Base-by-base conservation (phyloP, 2,329 filamentous ascomycete genomes). In the Penicillium sp. region DNA sequence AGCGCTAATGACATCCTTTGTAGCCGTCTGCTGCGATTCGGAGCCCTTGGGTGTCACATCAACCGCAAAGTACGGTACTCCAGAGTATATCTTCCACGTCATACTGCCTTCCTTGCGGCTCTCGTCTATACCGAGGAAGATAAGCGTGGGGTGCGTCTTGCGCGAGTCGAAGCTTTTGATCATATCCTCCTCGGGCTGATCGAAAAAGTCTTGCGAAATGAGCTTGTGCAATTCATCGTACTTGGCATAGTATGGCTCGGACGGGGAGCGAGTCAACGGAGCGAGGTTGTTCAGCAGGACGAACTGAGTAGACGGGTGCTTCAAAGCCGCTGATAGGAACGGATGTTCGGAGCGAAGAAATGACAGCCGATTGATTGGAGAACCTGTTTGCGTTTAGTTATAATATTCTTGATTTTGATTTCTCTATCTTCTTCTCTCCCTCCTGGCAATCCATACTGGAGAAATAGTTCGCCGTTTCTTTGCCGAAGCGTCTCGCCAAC, bases 121-220 rank as follows among this genome's bases (percentile, higher is more conserved):
- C 68, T 95, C 90, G 60, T 95, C 85, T 43, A 96, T 73, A 0
- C 92, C 92, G 25, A 97, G 76, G 68, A 97, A 96, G 46, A 97
- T 78, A 46, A 96, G 77, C 56, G 90, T 81, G 3, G 91, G 87
- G 18, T 78, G 72, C 14, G 83, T 83, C 48, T 81, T 75, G 4
- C 79, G 75, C 27, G 89, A 95, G 73, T 96, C 86, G 70, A 86
- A 96, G 28, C 79, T 76, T 63, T 83, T 82, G 54, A 95, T 80
- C 59, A 86, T 69, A 41, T 94, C 85, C 60, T 86, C 84, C 69
- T 97, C 92, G 1, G 79, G 78, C 60, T 81, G 79, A 18, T 77
- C 79, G 69, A 91, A 96, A 0, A 87, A 85, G 49, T 90, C 82
- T 1, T 80, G 65, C 1, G 89, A 88, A 18, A 94, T 83, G 36